Evolutionary conservation across 345 rosid species (phyloP).

Genomic region (Acer yangbiense): DNA sequence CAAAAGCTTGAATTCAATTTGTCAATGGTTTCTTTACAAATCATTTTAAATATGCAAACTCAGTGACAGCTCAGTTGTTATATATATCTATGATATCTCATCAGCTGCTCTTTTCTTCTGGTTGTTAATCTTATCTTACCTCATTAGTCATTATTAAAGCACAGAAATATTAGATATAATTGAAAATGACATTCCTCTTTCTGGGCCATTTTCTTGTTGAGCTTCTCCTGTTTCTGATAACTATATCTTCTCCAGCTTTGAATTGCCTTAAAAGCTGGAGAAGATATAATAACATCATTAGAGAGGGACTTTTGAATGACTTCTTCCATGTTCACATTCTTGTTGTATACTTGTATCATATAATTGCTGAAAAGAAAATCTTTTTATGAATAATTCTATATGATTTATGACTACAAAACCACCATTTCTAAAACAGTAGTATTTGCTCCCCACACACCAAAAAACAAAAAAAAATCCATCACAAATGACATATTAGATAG

Average conservation of each 20-base stretch:
- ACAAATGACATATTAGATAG: too few relatives aligned
- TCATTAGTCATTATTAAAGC: not conserved
- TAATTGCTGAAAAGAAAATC: not conserved
- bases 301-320: not conserved
- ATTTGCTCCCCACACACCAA: too few relatives aligned
- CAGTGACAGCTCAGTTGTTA: not conserved
- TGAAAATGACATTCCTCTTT: not conserved
- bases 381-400: too few relatives aligned
- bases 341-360: not conserved
- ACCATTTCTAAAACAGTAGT: too few relatives aligned
- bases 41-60: constrained; percentile 4
- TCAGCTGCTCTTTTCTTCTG: not conserved
- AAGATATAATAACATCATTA: too few relatives aligned
- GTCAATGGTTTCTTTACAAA: not conserved
- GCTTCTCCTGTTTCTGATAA: not conserved
- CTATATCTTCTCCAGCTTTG: not conserved
- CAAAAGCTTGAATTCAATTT: not conserved
- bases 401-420: too few relatives aligned
- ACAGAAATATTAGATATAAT: not conserved
- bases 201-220: not conserved
- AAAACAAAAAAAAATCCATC: too few relatives aligned
- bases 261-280: not conserved
- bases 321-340: too few relatives aligned
- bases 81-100: not conserved
- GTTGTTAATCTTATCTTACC: not conserved